These are phyloP conservation scores for Adansonia digitata DNA, from an alignment of 345 rosid species.

Conservation along the genomic window DNA sequence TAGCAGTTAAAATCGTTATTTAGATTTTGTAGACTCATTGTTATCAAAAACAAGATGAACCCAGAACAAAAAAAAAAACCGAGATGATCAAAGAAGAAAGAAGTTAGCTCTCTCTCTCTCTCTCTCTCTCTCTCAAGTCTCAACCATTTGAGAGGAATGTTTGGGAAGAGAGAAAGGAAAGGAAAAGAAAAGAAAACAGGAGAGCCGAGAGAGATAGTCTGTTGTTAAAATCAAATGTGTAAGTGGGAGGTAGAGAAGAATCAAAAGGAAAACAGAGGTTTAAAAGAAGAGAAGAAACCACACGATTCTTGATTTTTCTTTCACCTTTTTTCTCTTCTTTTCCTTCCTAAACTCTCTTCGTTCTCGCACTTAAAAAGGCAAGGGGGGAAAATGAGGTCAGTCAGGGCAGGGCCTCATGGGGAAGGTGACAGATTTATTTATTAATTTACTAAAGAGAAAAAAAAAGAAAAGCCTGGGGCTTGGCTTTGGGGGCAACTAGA, in stretches of 20 bases:
- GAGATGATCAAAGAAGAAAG: constrained; percentile 1
- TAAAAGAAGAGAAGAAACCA: constrained; percentile 11
- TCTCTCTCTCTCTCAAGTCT: background rate
- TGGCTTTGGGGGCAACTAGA: constrained; percentile 27
- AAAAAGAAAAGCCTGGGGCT: background rate
- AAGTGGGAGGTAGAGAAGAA: constrained; percentile 10
- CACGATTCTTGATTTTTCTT: constrained; percentile 7
- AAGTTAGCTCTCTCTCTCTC: background rate
- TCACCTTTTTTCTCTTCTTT: background rate
- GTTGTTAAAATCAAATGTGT: background rate
- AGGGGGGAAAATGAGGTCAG: background rate
- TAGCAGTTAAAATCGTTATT: constrained; percentile 16
- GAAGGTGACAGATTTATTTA: background rate
- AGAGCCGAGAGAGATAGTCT: background rate
- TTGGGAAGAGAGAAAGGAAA: background rate
- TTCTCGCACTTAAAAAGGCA: background rate
- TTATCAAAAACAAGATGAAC: background rate
- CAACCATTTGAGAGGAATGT: background rate
- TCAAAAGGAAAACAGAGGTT: constrained; percentile 1
- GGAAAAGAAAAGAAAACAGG: background rate
- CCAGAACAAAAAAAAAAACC: background rate
- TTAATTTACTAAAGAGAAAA: background rate
- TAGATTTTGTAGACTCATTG: constrained; percentile 33
- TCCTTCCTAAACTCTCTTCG: background rate
- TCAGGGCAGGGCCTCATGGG: background rate